A percentile compares a stretch with the other conserved stretches of the same genome.
Evolutionary conservation across 202 grass and related monocot species (phyloP).

Genomic region (Schoenoplectus tabernaemontani): DNA sequence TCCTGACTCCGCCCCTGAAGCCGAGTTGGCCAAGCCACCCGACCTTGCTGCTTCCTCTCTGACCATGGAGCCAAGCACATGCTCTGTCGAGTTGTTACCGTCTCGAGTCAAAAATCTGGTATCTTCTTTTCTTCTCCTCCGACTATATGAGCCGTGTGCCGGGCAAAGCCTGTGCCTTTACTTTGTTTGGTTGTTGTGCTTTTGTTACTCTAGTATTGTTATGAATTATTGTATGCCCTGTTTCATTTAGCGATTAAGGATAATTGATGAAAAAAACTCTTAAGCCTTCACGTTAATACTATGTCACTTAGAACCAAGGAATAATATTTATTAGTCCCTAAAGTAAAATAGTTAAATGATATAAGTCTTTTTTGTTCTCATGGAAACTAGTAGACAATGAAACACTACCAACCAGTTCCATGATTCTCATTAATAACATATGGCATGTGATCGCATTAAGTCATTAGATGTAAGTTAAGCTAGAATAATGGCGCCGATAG

Average conservation of each 20-base stretch:
- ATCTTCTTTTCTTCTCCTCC: too few relatives aligned
- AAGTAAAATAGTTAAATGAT: constrained; percentile 3
- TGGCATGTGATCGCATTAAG: neutral
- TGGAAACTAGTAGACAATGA: neutral
- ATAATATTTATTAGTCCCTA: neutral
- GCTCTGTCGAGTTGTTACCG: too few relatives aligned
- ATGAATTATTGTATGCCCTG: too few relatives aligned
- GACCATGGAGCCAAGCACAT: too few relatives aligned
- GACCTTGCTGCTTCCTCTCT: too few relatives aligned
- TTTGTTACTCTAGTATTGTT: too few relatives aligned
- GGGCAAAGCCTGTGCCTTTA: too few relatives aligned
- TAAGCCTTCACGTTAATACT: neutral
- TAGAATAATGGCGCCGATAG: neutral
- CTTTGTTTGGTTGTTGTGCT: too few relatives aligned
- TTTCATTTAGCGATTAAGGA: neutral
- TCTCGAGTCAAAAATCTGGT: too few relatives aligned
- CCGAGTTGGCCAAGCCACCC: too few relatives aligned
- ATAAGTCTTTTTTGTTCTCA: neutral
- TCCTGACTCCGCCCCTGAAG: too few relatives aligned
- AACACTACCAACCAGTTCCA: neutral
- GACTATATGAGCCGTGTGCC: too few relatives aligned
- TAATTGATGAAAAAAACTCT: neutral
- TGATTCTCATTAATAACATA: neutral
- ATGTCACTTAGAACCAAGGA: neutral
- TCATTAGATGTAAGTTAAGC: neutral